Evolutionary conservation across 805 yeast species (phyloP).

Genomic region (Cyberlindnera meyerae): DNA sequence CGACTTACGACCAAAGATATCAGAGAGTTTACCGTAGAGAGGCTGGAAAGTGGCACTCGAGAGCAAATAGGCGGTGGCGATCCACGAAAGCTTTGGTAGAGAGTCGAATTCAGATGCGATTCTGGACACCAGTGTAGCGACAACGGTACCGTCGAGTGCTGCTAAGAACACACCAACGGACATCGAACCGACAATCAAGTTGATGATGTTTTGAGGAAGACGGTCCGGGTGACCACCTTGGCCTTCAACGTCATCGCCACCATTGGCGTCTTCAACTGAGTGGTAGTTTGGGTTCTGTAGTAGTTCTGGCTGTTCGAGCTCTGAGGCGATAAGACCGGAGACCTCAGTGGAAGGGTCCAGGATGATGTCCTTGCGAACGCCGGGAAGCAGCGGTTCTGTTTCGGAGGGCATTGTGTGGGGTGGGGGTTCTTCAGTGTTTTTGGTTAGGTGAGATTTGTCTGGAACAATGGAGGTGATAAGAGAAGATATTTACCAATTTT

Average conservation of each 20-base stretch:
- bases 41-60: constrained; percentile 75
- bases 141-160: constrained; percentile 64
- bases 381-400: constrained; percentile 16
- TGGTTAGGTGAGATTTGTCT: too few species aligned
- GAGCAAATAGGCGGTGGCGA: constrained; percentile 64
- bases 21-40: constrained; percentile 63
- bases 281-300: constrained; percentile 16
- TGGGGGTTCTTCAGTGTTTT: too few species aligned
- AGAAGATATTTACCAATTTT: too few species aligned
- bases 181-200: constrained; percentile 37
- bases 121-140: constrained; percentile 57
- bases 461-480: too few species aligned
- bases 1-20: constrained; percentile 63
- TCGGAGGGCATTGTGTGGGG: too few species aligned
- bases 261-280: constrained; percentile 6
- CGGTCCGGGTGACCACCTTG: constrained; percentile 6
- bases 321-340: constrained; percentile 32
- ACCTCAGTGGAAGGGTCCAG: constrained; percentile 30
- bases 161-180: constrained; percentile 51
- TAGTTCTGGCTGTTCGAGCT: constrained; percentile 28
- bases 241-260: constrained; percentile 7
- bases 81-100: constrained; percentile 62
- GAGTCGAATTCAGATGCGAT: constrained; percentile 69
- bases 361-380: constrained; percentile 17
- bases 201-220: constrained; percentile 17